phyloP scores from a whole-genome alignment of 306 rosid genomes.

The Biancaea sappan region DNA sequence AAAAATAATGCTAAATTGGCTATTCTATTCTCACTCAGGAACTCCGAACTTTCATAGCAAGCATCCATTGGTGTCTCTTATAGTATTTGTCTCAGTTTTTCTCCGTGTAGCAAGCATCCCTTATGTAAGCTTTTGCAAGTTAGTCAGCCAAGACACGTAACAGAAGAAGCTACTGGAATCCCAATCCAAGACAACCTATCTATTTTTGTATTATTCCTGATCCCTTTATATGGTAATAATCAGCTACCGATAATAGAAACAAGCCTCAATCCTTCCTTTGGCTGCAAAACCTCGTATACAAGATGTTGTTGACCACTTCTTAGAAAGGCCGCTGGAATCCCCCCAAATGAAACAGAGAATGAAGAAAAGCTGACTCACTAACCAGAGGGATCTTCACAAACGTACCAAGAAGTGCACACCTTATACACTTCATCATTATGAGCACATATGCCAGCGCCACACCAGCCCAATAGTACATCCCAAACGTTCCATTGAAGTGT shows the following conservation, averaged over 20 bases:
- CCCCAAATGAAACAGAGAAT: constrained; percentile 55
- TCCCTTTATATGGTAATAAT: background rate
- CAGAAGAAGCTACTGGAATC: background rate
- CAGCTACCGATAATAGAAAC: constrained; percentile 5
- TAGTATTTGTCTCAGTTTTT: too few relatives aligned
- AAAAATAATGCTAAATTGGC: background rate
- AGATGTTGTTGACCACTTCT: constrained; percentile 25
- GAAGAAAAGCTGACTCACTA: constrained; percentile 68
- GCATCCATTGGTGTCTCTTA: too few relatives aligned
- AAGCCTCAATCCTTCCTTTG: constrained; percentile 26
- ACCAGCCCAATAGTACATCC: constrained; percentile 79
- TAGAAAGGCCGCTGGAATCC: constrained; percentile 69
- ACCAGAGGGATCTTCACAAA: constrained; percentile 71
- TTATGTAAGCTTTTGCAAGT: background rate
- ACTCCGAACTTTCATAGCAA: too few relatives aligned
- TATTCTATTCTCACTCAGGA: background rate
- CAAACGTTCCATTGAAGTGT: constrained; percentile 75
- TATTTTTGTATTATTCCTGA: background rate
- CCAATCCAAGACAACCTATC: background rate
- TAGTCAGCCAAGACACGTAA: background rate
- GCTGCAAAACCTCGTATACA: constrained; percentile 27
- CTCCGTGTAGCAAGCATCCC: constrained; percentile 19
- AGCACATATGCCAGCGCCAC: constrained; percentile 63
- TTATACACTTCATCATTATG: constrained; percentile 54
- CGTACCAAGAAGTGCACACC: constrained; percentile 74